Evolutionary conservation across 208 protist species (phyloP).

Genomic region (Trichomonas tenax): DNA sequence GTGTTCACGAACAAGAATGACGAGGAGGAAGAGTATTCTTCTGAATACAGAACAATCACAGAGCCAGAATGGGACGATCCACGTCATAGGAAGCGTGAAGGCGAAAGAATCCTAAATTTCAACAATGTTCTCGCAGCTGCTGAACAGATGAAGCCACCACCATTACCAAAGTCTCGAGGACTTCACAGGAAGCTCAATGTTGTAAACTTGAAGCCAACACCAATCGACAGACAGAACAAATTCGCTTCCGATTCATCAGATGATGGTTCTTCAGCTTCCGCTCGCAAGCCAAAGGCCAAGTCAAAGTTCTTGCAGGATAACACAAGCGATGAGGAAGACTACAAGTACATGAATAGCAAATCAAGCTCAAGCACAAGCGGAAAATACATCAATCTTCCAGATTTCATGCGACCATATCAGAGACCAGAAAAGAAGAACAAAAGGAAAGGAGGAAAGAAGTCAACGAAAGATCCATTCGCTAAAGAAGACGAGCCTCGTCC

Average conservation of each 20-base stretch:
- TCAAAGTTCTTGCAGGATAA: background rate
- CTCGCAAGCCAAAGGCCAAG: background rate
- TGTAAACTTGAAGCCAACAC: background rate
- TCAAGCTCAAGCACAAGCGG: background rate
- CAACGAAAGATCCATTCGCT: background rate
- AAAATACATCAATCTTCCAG: background rate
- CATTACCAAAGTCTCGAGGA: background rate
- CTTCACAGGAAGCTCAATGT: background rate
- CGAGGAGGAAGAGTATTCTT: background rate
- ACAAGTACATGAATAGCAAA: background rate
- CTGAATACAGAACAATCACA: background rate
- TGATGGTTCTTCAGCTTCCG: background rate
- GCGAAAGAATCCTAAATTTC: background rate
- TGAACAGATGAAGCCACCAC: background rate
- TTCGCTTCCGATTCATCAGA: background rate
- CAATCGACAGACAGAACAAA: background rate
- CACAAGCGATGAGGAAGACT: background rate
- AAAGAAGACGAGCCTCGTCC: background rate
- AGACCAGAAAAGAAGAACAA: background rate
- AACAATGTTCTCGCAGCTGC: background rate
- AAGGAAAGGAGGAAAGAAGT: background rate
- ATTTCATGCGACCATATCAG: background rate
- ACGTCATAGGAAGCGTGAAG: background rate
- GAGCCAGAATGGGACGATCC: background rate
- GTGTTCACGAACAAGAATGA: background rate